Evolutionary conservation across 2,329 filamentous ascomycete species (phyloP).

Genomic region (Rhynchosporium graminicola): DNA sequence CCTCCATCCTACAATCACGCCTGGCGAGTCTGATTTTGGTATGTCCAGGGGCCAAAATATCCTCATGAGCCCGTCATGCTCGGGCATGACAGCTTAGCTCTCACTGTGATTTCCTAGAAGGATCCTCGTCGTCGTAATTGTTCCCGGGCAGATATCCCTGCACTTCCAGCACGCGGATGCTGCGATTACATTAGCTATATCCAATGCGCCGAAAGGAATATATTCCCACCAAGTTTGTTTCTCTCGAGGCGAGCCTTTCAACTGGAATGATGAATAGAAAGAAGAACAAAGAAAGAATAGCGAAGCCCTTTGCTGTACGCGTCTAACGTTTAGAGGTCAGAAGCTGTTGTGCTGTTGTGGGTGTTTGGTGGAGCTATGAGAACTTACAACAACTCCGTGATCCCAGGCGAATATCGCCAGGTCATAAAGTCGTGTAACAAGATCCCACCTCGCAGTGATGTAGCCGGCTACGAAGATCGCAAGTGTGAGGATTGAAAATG

Average conservation of each 20-base stretch:
- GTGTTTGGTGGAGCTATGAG: not conserved
- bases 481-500: conserved; percentile 92
- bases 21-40: conserved; percentile 68
- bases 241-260: conserved; percentile 76
- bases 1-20: conserved; percentile 91
- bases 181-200: conserved; percentile 44
- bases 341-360: not conserved
- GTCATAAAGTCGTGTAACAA: conserved; percentile 95
- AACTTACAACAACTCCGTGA: conserved; percentile 89
- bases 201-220: conserved; percentile 25
- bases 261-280: conserved; percentile 81
- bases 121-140: conserved; percentile 92
- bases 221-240: conserved; percentile 73
- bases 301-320: conserved; percentile 83
- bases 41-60: conserved; percentile 97
- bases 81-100: conserved; percentile 58
- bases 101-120: conserved; percentile 59
- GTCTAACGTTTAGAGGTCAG: conserved; percentile 54
- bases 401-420: conserved; percentile 97
- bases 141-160: conserved; percentile 90
- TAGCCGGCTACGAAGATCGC: conserved; percentile 99
- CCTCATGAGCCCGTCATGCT: conserved; percentile 88
- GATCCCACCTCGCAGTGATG: conserved; percentile 98
- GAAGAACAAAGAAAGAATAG: conserved; percentile 80
- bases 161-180: conserved; percentile 78